Conservation (phyloP, 345 rosid genomes). For the Linum tenue region DNA sequence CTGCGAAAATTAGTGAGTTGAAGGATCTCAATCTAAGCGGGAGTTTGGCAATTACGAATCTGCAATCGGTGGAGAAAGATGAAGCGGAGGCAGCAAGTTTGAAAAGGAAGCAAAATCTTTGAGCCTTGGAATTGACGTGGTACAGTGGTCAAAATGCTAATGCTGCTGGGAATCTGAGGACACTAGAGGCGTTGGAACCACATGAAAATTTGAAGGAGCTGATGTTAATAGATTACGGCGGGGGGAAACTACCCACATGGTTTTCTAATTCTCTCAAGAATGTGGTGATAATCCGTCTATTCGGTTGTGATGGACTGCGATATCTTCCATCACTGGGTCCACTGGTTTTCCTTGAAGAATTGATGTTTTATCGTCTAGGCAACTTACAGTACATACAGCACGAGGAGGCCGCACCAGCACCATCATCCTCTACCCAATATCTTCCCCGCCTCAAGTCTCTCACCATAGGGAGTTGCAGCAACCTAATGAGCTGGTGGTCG, state of each 20-base stretch:
- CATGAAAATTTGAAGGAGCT: conserved; percentile 13
- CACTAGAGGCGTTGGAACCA: conserved; percentile 9
- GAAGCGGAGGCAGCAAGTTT: conserved; percentile 12
- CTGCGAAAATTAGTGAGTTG: conserved; percentile 10
- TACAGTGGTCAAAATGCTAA: not conserved
- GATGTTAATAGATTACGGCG: conserved; percentile 6
- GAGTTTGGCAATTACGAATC: not conserved
- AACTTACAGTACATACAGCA: too few relatives aligned
- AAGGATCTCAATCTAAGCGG: conserved; percentile 10
- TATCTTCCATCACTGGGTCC: not conserved
- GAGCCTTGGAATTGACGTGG: conserved; percentile 10
- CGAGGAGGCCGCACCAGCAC: too few relatives aligned
- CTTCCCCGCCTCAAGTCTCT: too few relatives aligned
- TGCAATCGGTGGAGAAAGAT: not conserved
- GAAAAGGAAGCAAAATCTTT: conserved; percentile 9
- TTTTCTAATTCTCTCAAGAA: conserved; percentile 9
- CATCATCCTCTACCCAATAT: too few relatives aligned
- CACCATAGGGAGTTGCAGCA: too few relatives aligned
- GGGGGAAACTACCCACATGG: conserved; percentile 5
- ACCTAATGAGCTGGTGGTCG: too few relatives aligned
- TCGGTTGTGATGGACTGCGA: conserved; percentile 5
- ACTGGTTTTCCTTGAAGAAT: too few relatives aligned
- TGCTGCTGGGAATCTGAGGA: not conserved
- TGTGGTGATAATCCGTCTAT: not conserved
- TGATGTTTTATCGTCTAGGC: too few relatives aligned